These are phyloP conservation scores for Blastomyces silverae DNA, from an alignment of 2,329 filamentous ascomycete species.

Conservation along the genomic window DNA sequence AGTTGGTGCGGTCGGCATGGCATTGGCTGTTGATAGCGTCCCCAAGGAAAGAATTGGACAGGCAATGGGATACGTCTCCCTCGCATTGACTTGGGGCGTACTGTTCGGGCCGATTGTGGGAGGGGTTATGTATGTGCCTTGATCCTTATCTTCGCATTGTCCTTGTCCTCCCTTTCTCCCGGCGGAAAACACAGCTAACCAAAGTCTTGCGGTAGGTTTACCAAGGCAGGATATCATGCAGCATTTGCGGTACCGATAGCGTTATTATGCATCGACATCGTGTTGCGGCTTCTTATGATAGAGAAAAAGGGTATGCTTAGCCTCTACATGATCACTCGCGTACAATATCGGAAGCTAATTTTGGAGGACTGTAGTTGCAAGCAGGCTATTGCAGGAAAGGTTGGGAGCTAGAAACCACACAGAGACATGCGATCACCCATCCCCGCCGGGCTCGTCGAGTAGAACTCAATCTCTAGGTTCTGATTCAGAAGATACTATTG, in stretches of 20 bases:
- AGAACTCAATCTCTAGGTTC: slow-evolving; percentile 4
- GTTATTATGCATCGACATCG: slow-evolving; percentile 52
- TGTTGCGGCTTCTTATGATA: slow-evolving; percentile 54
- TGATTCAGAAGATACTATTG: slow-evolving; percentile 2
- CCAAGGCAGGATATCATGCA: slow-evolving; percentile 27
- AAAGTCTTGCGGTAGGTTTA: slow-evolving; percentile 1
- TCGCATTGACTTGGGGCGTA: slow-evolving; percentile 52
- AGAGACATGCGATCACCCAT: background rate
- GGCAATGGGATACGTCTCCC: slow-evolving; percentile 48
- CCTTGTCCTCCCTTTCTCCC: background rate
- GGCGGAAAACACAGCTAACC: slow-evolving; percentile 21
- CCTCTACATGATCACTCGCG: background rate
- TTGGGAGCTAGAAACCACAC: background rate
- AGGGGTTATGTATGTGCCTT: slow-evolving; percentile 50
- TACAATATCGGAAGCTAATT: background rate
- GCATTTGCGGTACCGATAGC: slow-evolving; percentile 37
- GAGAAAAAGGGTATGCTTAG: slow-evolving; percentile 42
- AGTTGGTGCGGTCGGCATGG: slow-evolving; percentile 56
- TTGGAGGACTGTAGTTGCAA: slow-evolving; percentile 1
- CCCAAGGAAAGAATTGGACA: slow-evolving; percentile 52
- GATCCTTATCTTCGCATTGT: background rate
- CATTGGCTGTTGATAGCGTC: slow-evolving; percentile 55
- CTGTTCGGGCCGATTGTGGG: slow-evolving; percentile 53
- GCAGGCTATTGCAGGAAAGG: background rate
- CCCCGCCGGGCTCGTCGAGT: background rate